phyloP scores from a whole-genome alignment of 2,329 filamentous ascomycete genomes.

The Fusarium papillatum region DNA sequence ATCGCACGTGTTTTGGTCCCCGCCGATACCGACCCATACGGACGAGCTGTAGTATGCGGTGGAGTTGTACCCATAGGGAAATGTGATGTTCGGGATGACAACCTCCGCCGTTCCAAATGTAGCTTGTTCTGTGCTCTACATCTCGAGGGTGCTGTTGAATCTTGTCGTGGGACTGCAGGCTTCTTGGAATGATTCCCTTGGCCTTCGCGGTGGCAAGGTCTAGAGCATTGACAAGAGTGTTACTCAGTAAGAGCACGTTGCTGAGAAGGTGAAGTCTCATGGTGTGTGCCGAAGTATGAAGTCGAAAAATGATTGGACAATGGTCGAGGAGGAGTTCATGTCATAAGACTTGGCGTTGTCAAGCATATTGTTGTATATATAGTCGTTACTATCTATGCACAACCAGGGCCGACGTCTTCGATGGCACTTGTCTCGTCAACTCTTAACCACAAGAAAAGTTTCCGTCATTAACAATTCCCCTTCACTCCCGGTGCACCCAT shows the following conservation, averaged over 20 bases:
- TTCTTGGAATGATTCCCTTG: neutral
- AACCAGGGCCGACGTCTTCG: neutral
- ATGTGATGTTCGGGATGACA: constrained; percentile 21
- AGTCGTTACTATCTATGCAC: neutral
- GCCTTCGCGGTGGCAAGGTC: neutral
- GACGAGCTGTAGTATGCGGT: constrained; percentile 17
- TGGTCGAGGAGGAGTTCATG: neutral
- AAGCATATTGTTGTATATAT: neutral
- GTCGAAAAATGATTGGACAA: neutral
- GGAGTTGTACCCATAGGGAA: constrained; percentile 20
- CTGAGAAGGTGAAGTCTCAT: neutral
- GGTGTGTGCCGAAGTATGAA: neutral
- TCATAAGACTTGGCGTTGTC: neutral
- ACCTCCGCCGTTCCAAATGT: constrained; percentile 15
- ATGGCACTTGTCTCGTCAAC: neutral
- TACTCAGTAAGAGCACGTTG: neutral
- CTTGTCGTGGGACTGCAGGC: neutral
- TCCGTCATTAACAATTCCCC: neutral
- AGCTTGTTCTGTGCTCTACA: neutral
- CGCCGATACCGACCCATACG: constrained; percentile 17
- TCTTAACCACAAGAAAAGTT: neutral
- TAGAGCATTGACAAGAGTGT: neutral
- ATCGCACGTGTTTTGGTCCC: constrained; percentile 12
- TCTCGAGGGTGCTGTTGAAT: neutral
- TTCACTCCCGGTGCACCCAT: neutral